phyloP scores from a whole-genome alignment of 2,329 filamentous ascomycete species.

The Colletotrichum noveboracense region DNA sequence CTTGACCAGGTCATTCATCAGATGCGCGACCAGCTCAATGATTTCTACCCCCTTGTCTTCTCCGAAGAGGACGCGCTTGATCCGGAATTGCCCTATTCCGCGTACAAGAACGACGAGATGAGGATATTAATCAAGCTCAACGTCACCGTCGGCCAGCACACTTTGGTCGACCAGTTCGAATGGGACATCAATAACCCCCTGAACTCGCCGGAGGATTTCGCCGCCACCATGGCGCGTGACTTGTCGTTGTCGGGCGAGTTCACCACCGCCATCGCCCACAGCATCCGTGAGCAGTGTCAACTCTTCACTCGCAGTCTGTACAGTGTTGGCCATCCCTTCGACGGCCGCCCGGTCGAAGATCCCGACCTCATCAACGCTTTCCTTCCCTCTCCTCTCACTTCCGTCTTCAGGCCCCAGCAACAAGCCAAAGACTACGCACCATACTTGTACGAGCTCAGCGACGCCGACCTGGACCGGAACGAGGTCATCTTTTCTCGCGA shows the following conservation, averaged over 20 bases:
- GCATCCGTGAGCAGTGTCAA: constrained; percentile 94
- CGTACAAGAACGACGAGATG: constrained; percentile 99
- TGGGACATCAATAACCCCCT: constrained; percentile 97
- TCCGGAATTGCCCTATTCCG: constrained; percentile 85
- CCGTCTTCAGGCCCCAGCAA: constrained; percentile 88
- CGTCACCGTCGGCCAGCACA: constrained; percentile 95
- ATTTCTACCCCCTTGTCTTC: constrained; percentile 92
- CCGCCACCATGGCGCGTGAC: constrained; percentile 85
- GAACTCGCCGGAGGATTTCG: constrained; percentile 96
- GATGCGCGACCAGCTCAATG: constrained; percentile 87
- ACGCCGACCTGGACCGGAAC: constrained; percentile 86
- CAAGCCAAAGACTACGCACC: constrained; percentile 94
- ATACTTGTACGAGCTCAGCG: constrained; percentile 91
- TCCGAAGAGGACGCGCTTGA: constrained; percentile 91
- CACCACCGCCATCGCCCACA: constrained; percentile 95
- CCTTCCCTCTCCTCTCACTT: constrained; percentile 80
- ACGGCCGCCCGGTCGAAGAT: constrained; percentile 91
- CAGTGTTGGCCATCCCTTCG: constrained; percentile 91
- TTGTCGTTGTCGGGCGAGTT: constrained; percentile 94
- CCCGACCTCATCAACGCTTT: constrained; percentile 87
- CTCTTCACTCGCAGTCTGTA: constrained; percentile 94
- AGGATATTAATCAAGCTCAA: constrained; percentile 94
- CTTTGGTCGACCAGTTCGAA: constrained; percentile 95
- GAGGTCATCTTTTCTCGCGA: constrained; percentile 94
- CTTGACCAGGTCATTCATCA: constrained; percentile 67